A percentile compares a stretch with the other conserved stretches of the same genome.
Evolutionary conservation across 2,329 filamentous ascomycete species (phyloP).

Genomic region (Xylariaceae sp.): DNA sequence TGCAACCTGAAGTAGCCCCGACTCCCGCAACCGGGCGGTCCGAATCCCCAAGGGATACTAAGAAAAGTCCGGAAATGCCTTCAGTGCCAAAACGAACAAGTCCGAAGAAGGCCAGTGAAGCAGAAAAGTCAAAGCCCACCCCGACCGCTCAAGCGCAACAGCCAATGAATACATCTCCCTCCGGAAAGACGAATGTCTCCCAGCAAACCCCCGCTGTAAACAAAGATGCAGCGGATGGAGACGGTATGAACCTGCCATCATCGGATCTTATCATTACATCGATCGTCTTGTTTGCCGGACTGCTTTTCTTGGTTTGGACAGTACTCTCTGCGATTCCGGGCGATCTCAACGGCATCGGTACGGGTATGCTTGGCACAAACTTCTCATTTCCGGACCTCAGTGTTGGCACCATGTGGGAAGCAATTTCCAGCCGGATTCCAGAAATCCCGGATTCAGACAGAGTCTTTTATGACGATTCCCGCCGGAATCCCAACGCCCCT

Average conservation of each 20-base stretch:
- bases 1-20: background rate
- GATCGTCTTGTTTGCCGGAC: background rate
- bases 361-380: background rate
- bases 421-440: slow-evolving; percentile 6
- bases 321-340: slow-evolving; percentile 1
- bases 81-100: background rate
- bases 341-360: background rate
- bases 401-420: slow-evolving; percentile 7
- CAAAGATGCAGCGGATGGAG: background rate
- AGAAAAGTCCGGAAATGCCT: background rate
- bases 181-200: background rate
- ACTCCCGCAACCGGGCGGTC: background rate
- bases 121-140: background rate
- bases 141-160: background rate
- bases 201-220: background rate
- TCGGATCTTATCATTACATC: background rate
- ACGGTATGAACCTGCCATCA: background rate
- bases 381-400: background rate
- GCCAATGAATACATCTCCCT: background rate
- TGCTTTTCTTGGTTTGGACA: slow-evolving; percentile 1
- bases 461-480: background rate
- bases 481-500: background rate
- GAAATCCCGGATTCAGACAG: slow-evolving; percentile 1
- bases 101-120: background rate
- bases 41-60: background rate